Evolutionary conservation across 2,329 filamentous ascomycete species (phyloP).

Genomic region (Exophiala sp.): DNA sequence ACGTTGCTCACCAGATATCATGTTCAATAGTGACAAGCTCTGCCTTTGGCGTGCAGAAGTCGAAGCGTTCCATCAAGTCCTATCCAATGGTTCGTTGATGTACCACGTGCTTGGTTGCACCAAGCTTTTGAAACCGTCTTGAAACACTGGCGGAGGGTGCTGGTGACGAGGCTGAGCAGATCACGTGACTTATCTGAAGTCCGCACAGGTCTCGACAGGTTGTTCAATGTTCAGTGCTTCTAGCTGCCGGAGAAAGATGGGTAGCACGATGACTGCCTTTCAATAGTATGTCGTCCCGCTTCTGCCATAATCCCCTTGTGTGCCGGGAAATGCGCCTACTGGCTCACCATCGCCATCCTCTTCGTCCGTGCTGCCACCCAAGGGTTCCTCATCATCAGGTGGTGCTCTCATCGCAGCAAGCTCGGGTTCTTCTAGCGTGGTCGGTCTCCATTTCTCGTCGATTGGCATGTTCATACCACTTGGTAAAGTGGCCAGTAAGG

Average conservation of each 20-base stretch:
- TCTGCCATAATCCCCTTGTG: slow-evolving; percentile 22
- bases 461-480: slow-evolving; percentile 80
- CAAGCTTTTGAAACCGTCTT: background rate
- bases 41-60: no score
- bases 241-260: background rate
- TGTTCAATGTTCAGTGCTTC: no score
- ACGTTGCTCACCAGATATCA: no score
- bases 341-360: slow-evolving; percentile 39
- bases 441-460: slow-evolving; percentile 55
- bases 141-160: background rate
- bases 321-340: slow-evolving; percentile 36
- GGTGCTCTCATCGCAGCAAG: slow-evolving; percentile 59
- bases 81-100: background rate
- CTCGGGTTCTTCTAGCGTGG: slow-evolving; percentile 60
- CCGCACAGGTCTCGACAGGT: no score
- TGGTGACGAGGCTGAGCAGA: background rate
- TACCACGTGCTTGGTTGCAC: background rate
- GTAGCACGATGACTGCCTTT: background rate
- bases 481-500: slow-evolving; percentile 74
- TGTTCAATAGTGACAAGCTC: no score
- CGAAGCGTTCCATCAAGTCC: no score
- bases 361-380: slow-evolving; percentile 34
- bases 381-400: slow-evolving; percentile 48
- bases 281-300: slow-evolving; percentile 17
- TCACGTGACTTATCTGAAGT: no score